Evolutionary conservation across 73 alveolate genomes (phyloP).

Genomic region (Stentor coeruleus): DNA sequence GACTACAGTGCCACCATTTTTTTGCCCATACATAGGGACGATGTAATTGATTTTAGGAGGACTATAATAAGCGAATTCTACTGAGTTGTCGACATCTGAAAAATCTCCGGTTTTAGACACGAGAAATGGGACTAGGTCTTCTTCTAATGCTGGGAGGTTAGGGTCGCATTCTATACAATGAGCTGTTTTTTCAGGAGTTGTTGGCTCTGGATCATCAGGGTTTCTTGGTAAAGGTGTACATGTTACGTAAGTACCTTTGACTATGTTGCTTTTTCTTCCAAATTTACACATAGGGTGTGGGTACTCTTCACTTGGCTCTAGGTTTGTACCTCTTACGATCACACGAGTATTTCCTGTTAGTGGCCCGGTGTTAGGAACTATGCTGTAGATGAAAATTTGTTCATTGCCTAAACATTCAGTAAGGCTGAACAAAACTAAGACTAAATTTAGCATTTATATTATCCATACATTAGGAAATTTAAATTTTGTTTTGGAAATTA

Average conservation of each 20-base stretch:
- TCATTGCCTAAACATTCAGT: not conserved
- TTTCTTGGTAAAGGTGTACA: conserved; percentile 83
- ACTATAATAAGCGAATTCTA: conserved; percentile 63
- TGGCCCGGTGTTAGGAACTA: conserved; percentile 80
- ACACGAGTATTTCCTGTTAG: conserved; percentile 87
- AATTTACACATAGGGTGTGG: conserved; percentile 92
- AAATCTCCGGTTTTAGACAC: conserved; percentile 86
- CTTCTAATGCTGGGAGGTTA: conserved; percentile 47
- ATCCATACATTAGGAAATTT: conserved; percentile 7
- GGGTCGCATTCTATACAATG: conserved; percentile 89
- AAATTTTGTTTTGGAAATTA: too few relatives aligned
- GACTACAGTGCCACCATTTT: conserved; percentile 86
- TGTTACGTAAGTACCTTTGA: conserved; percentile 74
- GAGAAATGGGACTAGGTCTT: conserved; percentile 78
- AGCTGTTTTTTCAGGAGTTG: conserved; percentile 72
- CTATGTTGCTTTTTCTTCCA: conserved; percentile 73
- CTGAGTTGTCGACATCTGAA: conserved; percentile 73
- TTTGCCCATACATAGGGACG: conserved; percentile 87
- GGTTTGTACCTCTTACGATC: conserved; percentile 73
- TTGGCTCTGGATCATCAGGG: conserved; percentile 62
- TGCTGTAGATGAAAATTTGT: not conserved
- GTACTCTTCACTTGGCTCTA: conserved; percentile 45
- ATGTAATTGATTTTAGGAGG: conserved; percentile 67
- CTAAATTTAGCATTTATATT: not conserved
- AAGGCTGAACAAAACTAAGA: not conserved